Conservation (phyloP, 257 asterid species). For the Lithospermum erythrorhizon region DNA sequence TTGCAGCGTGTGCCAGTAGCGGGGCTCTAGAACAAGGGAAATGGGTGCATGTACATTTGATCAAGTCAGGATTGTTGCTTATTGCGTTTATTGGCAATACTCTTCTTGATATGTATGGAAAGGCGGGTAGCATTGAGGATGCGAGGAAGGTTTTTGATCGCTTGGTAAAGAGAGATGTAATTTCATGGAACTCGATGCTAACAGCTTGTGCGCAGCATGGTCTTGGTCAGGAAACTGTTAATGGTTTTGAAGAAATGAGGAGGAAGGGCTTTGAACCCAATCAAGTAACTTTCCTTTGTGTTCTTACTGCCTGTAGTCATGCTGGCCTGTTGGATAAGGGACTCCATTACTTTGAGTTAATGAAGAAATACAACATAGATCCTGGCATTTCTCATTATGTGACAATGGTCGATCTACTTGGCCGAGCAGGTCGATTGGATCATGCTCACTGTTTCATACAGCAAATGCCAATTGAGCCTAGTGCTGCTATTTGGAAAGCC, state of each 20-base stretch:
- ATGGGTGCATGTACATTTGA: conserved; percentile 68
- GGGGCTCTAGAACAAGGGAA: conserved; percentile 82
- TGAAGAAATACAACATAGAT: conserved; percentile 39
- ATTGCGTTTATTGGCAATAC: conserved; percentile 68
- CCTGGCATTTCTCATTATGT: conserved; percentile 60
- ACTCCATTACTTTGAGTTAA: conserved; percentile 46
- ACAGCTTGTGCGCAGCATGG: conserved; percentile 86
- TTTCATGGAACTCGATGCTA: conserved; percentile 86
- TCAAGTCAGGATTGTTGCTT: conserved; percentile 46
- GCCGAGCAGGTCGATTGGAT: conserved; percentile 58
- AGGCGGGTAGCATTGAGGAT: conserved; percentile 63
- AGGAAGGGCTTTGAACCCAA: conserved; percentile 45
- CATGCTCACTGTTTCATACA: conserved; percentile 47
- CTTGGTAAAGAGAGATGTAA: conserved; percentile 45
- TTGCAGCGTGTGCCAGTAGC: conserved; percentile 50
- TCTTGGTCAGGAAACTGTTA: conserved; percentile 48
- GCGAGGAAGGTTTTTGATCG: conserved; percentile 56
- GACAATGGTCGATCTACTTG: conserved; percentile 55
- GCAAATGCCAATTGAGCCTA: conserved; percentile 53
- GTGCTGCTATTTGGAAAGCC: conserved; percentile 67
- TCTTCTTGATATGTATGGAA: conserved; percentile 79
- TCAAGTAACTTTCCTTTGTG: conserved; percentile 55
- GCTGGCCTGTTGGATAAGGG: conserved; percentile 65
- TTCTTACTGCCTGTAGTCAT: conserved; percentile 80
- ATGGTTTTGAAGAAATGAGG: conserved; percentile 53